Percentiles rank a stretch among this genome's conserved stretches.
Evolutionary conservation across 2,329 filamentous ascomycete genomes (phyloP).

Genomic region (Colletotrichum phormii): DNA sequence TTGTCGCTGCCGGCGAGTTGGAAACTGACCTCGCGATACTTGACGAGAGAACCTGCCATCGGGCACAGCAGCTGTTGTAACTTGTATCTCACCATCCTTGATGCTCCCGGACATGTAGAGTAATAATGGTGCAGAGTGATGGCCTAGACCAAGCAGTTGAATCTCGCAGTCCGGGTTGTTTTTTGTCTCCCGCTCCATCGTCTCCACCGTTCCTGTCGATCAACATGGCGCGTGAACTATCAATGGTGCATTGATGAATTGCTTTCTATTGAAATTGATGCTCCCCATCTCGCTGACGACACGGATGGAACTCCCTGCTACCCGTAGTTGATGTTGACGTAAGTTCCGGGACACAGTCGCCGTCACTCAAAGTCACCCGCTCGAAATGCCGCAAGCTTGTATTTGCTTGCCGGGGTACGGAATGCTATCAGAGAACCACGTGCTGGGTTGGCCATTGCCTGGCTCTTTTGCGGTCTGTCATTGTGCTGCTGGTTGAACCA

Average conservation of each 20-base stretch:
- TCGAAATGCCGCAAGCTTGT: background rate
- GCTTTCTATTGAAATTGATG: background rate
- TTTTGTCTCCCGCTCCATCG: background rate
- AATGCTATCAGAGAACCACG: background rate
- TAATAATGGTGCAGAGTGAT: background rate
- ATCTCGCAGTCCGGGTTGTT: background rate
- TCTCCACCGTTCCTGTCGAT: slow-evolving; percentile 11
- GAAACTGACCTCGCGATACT: background rate
- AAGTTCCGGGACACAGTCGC: background rate
- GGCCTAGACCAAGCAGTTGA: background rate
- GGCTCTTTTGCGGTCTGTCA: background rate
- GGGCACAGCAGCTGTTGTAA: background rate
- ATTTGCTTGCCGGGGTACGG: background rate
- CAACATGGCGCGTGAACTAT: background rate
- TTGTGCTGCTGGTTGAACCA: background rate
- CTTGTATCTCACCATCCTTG: background rate
- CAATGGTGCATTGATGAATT: background rate
- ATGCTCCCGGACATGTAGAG: background rate
- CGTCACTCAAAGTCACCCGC: background rate
- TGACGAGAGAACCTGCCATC: background rate
- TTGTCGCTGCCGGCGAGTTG: too few species aligned
- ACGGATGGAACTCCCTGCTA: background rate
- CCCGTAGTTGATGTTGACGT: background rate
- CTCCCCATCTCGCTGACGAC: background rate
- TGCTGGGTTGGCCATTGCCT: background rate